Base-by-base conservation (phyloP, 2,329 filamentous ascomycete genomes). In the Fusarium sp. region DNA sequence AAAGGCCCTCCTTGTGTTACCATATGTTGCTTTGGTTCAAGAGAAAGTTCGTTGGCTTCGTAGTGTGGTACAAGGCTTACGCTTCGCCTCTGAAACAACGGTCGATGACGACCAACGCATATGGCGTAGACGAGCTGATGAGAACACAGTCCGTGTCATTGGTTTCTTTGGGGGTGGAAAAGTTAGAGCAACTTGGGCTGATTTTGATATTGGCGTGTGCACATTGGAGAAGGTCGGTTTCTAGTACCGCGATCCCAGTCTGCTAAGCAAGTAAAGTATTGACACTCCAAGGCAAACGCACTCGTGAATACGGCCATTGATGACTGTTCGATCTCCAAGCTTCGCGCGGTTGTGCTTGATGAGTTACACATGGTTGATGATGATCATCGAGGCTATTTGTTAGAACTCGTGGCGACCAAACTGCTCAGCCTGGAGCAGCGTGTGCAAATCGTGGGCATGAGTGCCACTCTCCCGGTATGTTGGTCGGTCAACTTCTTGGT, bases 331-430 rank as follows among this genome's bases (percentile, higher is more conserved):
- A 87, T 94, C 66, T 83, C 85, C n/a, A 86, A 89, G 25, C 82
- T 95, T 46, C 88, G 87, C 51, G 84, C 90, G 16, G 88, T 94
- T 23, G 91, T 94, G 19, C 83, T 94, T 38, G 93, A 95, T 75
- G 93, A 95, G 78, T 82, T 94, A n/a, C 93, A 95, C 78, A 94
- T 95, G 92, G 86, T 94, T 48, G 91, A 94, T 74, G 93, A 94
- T 78, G 91, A 92, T 69, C 88, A 91, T 72, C 89, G 93, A 18
- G 93, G 93, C 8, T 94, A 94, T 78, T 84, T 94, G 3, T 83
- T 94, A 60, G 93, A 95, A 78, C 83, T 94, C 10, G 89, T 94
- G 81, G 89, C 91, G 10, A 92, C 92, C 7, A 94, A 94, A 77
- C 77, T 94, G 35, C 82, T 94, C n/a, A 87, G 90, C 63, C 81